phyloP scores from a whole-genome alignment of 768 basidiomycete species.

The Xerocomus potaroensis region DNA sequence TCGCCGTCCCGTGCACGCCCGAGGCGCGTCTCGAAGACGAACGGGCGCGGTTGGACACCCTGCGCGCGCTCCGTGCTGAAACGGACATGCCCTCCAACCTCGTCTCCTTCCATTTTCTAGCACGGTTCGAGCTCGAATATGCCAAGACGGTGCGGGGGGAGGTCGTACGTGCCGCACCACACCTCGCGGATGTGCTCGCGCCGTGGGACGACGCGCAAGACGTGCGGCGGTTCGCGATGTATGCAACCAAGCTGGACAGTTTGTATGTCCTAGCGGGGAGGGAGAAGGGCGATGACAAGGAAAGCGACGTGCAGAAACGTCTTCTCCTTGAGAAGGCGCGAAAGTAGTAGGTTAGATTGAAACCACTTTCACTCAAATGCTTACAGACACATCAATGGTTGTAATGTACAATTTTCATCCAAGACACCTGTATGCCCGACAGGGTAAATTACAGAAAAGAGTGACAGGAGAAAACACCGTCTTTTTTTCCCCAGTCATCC shows the following conservation, averaged over 20 bases:
- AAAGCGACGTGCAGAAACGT: too few relatives aligned
- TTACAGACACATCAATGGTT: too few relatives aligned
- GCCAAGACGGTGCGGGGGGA: slow-evolving; percentile 17
- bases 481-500: too few relatives aligned
- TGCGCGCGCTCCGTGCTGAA: slow-evolving; percentile 17
- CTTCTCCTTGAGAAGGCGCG: too few relatives aligned
- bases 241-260: slow-evolving; percentile 26
- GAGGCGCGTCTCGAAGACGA: slow-evolving; percentile 37
- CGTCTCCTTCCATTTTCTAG: slow-evolving; percentile 25
- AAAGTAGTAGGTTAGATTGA: too few relatives aligned
- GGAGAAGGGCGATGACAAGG: too few relatives aligned
- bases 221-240: slow-evolving; percentile 23
- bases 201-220: slow-evolving; percentile 29
- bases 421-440: too few relatives aligned
- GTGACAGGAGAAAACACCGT: too few relatives aligned
- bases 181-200: slow-evolving; percentile 15
- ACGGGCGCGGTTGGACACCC: slow-evolving; percentile 27
- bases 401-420: too few relatives aligned
- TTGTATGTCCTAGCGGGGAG: slow-evolving; percentile 15
- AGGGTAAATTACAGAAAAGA: too few relatives aligned
- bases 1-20: slow-evolving; percentile 32
- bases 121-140: slow-evolving; percentile 19
- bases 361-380: too few relatives aligned
- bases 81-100: slow-evolving; percentile 26
- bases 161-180: slow-evolving; percentile 9